Evolutionary conservation across 345 rosid species (phyloP).

Genomic region (Leavenworthia alabamica): DNA sequence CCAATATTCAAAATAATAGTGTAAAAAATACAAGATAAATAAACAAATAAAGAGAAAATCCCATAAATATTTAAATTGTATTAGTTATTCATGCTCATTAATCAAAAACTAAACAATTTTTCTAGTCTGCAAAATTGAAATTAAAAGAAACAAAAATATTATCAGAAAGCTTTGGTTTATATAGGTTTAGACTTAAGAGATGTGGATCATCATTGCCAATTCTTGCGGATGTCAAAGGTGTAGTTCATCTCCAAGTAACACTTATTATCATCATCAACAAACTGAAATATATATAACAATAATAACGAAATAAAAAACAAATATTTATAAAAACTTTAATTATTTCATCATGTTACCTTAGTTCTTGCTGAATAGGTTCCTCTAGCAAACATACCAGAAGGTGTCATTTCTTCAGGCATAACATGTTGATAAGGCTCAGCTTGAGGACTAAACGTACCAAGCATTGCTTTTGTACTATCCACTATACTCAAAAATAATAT

Average conservation of each 20-base stretch:
- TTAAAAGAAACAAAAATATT: background rate
- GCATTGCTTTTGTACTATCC: constrained; percentile 79
- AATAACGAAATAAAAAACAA: too few relatives aligned
- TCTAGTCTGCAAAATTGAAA: constrained; percentile 14
- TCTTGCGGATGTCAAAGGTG: constrained; percentile 81
- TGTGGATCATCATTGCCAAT: constrained; percentile 48
- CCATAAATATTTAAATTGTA: too few relatives aligned
- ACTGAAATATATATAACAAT: constrained; percentile 35
- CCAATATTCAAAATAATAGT: too few relatives aligned
- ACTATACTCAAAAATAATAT: constrained; percentile 36
- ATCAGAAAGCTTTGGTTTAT: constrained; percentile 19
- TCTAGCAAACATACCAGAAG: constrained; percentile 85
- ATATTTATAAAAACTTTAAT: too few relatives aligned
- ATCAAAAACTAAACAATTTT: background rate
- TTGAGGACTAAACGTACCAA: constrained; percentile 95
- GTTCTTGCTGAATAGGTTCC: constrained; percentile 80
- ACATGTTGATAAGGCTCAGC: constrained; percentile 66
- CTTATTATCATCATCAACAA: constrained; percentile 77
- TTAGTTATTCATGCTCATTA: constrained; percentile 16
- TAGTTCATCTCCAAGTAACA: constrained; percentile 86
- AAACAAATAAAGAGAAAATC: too few relatives aligned
- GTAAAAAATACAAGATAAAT: too few relatives aligned
- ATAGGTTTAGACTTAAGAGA: background rate
- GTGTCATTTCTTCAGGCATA: constrained; percentile 79
- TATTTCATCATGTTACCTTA: constrained; percentile 40